Percentiles rank a stretch among this genome's conserved stretches.
These are phyloP conservation scores for Adansonia gregorii DNA, from an alignment of 441 rosid genomes.

Conservation along the genomic window DNA sequence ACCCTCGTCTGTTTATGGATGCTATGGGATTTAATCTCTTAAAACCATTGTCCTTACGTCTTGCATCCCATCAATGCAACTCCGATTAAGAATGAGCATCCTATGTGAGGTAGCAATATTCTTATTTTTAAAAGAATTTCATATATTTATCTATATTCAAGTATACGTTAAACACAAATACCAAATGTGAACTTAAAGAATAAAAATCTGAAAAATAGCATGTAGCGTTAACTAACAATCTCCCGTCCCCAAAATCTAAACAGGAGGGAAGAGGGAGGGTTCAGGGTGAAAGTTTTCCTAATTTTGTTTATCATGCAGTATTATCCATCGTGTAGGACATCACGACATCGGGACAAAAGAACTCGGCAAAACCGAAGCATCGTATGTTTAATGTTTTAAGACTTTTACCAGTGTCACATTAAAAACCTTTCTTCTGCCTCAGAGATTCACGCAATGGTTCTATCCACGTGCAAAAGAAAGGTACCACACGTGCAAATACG, in stretches of 20 bases:
- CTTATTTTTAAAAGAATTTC: no score
- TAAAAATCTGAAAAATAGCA: no score
- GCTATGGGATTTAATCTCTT: no score
- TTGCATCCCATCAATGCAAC: background rate
- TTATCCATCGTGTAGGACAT: background rate
- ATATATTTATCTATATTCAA: no score
- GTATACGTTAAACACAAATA: no score
- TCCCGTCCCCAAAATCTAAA: background rate
- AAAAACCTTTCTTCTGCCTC: background rate
- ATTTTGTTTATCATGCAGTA: background rate
- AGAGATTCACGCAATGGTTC: background rate
- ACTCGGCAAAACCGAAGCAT: constrained; percentile 28
- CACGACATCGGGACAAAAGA: constrained; percentile 11
- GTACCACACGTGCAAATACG: constrained; percentile 37
- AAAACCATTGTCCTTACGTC: constrained; percentile 7
- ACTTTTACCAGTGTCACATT: background rate
- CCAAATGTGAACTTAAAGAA: no score
- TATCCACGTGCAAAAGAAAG: constrained; percentile 30
- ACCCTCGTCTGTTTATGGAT: constrained; percentile 16
- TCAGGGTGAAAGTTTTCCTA: no score
- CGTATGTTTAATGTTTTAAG: constrained; percentile 29
- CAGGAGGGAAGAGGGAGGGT: background rate
- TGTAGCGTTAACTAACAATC: background rate
- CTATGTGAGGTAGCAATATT: no score
- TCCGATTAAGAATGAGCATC: no score